phyloP scores from a whole-genome alignment of 768 basidiomycete species.

The Tricholoma flavovirens region DNA sequence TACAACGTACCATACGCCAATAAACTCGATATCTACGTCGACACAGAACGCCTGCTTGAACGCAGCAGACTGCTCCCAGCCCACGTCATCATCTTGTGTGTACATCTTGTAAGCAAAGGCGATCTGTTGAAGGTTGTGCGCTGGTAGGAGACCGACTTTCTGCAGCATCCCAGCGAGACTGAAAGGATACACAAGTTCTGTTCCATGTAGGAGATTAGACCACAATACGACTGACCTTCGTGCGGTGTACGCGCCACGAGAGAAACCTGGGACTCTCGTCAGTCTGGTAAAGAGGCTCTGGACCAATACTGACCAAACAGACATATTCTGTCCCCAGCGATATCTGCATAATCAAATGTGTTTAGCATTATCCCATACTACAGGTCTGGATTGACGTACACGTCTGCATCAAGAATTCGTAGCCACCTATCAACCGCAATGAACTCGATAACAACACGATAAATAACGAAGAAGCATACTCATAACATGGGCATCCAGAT shows the following conservation, averaged over 20 bases:
- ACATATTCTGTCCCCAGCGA: constrained; percentile 47
- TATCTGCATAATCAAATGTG: constrained; percentile 23
- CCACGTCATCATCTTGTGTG: constrained; percentile 20
- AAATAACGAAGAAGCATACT: constrained; percentile 18
- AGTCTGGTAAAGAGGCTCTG: neutral
- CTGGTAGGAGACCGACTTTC: constrained; percentile 49
- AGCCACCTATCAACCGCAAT: constrained; percentile 32
- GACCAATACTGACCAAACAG: constrained; percentile 20
- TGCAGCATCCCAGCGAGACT: neutral
- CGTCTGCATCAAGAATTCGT: constrained; percentile 57
- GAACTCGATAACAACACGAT: neutral
- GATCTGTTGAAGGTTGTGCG: constrained; percentile 49
- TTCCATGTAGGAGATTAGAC: constrained; percentile 7
- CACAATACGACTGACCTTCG: constrained; percentile 32
- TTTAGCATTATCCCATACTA: neutral
- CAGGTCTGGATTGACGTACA: constrained; percentile 26
- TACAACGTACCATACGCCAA: constrained; percentile 43
- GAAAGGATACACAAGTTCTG: constrained; percentile 5
- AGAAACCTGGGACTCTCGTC: constrained; percentile 29
- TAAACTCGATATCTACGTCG: constrained; percentile 40
- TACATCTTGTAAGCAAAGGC: constrained; percentile 58
- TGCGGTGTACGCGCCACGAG: constrained; percentile 55
- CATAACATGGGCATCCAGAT: constrained; percentile 49
- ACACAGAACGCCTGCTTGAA: constrained; percentile 46
- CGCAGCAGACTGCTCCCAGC: constrained; percentile 23